phyloP scores from a whole-genome alignment of 129 eudicot species.

The Escallonia rubra region DNA sequence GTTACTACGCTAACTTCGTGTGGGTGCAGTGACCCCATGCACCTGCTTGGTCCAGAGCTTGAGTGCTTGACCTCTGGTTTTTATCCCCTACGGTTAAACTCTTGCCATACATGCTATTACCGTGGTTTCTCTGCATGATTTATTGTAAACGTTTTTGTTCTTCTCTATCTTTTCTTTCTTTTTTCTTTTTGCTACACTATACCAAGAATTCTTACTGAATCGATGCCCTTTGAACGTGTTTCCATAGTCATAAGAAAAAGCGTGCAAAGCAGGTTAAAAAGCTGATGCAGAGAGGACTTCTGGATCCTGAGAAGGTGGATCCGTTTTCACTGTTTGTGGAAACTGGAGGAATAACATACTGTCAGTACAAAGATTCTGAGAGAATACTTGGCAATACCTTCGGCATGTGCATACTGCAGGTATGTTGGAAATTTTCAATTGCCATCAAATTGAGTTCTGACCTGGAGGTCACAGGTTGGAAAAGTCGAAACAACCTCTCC shows the following conservation, averaged over 20 bases:
- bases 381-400: conserved; percentile 89
- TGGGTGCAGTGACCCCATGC: too few species aligned
- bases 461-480: too few species aligned
- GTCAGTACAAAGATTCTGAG: conserved; percentile 85
- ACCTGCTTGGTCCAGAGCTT: too few species aligned
- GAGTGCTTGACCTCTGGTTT: too few species aligned
- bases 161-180: neutral
- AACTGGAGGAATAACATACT: conserved; percentile 66
- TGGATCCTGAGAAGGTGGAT: conserved; percentile 78
- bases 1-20: too few species aligned
- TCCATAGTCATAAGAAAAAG: conserved; percentile 69
- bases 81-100: too few species aligned
- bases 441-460: neutral
- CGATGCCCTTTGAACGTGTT: neutral
- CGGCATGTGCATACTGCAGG: conserved; percentile 98
- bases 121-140: neutral
- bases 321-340: conserved; percentile 73
- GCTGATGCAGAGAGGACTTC: conserved; percentile 55
- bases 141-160: neutral
- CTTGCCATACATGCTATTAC: neutral
- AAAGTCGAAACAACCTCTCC: too few species aligned
- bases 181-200: neutral
- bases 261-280: conserved; percentile 74
- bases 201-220: conserved; percentile 13
- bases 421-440: conserved; percentile 16